Percentiles rank a stretch among this genome's conserved stretches.
Evolutionary conservation across 2,329 filamentous ascomycete genomes (phyloP).

Genomic region (Cladosporium velox): DNA sequence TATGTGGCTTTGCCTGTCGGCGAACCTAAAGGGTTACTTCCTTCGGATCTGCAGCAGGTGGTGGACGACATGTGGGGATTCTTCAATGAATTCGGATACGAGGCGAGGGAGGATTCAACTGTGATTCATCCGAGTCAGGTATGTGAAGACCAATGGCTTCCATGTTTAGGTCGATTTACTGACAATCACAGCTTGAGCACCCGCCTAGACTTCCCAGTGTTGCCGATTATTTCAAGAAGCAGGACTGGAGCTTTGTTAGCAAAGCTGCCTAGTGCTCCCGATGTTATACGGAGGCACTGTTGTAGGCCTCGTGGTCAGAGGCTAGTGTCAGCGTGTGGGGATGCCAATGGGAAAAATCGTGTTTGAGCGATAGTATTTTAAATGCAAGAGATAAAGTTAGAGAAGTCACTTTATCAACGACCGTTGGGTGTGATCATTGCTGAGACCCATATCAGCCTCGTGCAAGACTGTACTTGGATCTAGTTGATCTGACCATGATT

Average conservation of each 20-base stretch:
- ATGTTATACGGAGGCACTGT: background rate
- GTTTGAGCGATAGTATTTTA: background rate
- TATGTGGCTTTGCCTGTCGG: background rate
- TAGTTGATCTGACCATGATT: too few relatives aligned
- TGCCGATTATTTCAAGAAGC: background rate
- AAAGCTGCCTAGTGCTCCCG: background rate
- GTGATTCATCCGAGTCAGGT: background rate
- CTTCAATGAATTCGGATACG: background rate
- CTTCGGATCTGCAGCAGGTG: background rate
- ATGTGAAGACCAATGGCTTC: background rate
- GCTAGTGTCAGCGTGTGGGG: background rate
- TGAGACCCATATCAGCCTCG: too few relatives aligned
- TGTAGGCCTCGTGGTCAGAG: background rate
- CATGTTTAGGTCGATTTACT: background rate
- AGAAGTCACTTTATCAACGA: background rate
- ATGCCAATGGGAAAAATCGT: background rate
- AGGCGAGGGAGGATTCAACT: background rate
- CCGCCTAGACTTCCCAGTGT: background rate
- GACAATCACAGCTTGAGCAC: background rate
- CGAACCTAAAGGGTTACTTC: background rate
- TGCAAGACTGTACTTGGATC: too few relatives aligned
- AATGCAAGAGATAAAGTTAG: background rate
- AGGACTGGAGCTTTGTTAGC: background rate
- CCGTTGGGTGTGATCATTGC: too few relatives aligned
- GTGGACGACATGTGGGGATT: background rate